Percentiles rank a stretch among this genome's conserved stretches.
phyloP scores from a whole-genome alignment of 352 stramenopile genomes.

The Phytophthora megakarya region DNA sequence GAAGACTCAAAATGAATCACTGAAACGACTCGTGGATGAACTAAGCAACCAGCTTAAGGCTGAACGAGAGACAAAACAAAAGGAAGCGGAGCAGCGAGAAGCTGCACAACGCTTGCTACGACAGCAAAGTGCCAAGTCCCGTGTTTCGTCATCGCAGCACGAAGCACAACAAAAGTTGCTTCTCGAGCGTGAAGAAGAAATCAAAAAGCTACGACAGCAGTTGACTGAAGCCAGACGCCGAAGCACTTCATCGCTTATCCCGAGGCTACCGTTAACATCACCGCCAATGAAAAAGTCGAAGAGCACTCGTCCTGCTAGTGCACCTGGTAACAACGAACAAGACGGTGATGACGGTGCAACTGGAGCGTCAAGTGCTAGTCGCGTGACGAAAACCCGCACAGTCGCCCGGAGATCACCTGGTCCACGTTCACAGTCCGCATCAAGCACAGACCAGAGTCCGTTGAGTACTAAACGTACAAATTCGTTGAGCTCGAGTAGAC shows the following conservation, averaged over 20 bases:
- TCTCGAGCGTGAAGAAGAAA: slow-evolving; percentile 78
- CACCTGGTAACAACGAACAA: slow-evolving; percentile 36
- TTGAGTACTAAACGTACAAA: slow-evolving; percentile 28
- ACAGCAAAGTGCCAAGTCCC: slow-evolving; percentile 69
- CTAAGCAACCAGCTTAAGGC: slow-evolving; percentile 70
- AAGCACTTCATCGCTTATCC: slow-evolving; percentile 75
- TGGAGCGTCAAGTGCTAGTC: slow-evolving; percentile 10
- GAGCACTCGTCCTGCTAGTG: slow-evolving; percentile 25
- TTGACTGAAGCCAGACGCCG: slow-evolving; percentile 74
- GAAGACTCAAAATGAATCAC: slow-evolving; percentile 62
- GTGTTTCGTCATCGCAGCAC: slow-evolving; percentile 71
- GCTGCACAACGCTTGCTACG: slow-evolving; percentile 61
- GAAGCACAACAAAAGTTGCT: slow-evolving; percentile 70
- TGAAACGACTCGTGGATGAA: slow-evolving; percentile 75
- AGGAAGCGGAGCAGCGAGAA: slow-evolving; percentile 74
- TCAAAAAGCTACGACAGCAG: slow-evolving; percentile 76
- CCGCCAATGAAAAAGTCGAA: slow-evolving; percentile 54
- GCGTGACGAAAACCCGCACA: slow-evolving; percentile 27
- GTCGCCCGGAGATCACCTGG: slow-evolving; percentile 12
- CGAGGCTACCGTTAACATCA: slow-evolving; percentile 47
- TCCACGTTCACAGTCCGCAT: slow-evolving; percentile 28
- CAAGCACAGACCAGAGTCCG: slow-evolving; percentile 29
- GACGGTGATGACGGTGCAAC: slow-evolving; percentile 35
- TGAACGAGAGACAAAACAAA: slow-evolving; percentile 71
- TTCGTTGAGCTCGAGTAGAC: slow-evolving; percentile 24